Evolutionary conservation across 352 stramenopile species (phyloP), one percentile per base, ranked within the genome.

Genomic region (Pythium plurisporium): DNA sequence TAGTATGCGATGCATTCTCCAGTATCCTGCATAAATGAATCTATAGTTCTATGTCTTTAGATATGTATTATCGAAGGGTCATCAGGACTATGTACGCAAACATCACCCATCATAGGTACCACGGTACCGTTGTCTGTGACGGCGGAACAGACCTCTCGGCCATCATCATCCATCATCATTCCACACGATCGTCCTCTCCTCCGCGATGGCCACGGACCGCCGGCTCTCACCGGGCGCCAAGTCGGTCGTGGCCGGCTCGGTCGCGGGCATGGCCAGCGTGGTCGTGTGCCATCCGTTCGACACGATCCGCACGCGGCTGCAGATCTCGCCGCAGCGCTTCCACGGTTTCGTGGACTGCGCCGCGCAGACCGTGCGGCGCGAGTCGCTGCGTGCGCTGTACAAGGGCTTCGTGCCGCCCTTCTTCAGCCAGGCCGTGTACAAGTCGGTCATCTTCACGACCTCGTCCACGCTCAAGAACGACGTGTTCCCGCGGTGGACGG

Each of bases 401-500:
- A 92, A 91, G 51, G 85, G 85, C 31, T 91, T 95, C 38, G 68
- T 91, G 44, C 79, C 81, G n/a, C 85, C 85, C 4, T 92, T 95
- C 64, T 89, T 89, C 62, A 90, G 81, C 45, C 85, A 95, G 59
- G 85, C 79, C 1, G 70, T 95, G 44, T 95, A 95, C 79, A 95
- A 95, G 63, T 83, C 85, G 31, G 81, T 95, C 47, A 95, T 95
- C 62, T 95, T 95, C 62, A 91, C 81, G 25, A 86, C 73, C 2
- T 89, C 80, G 5, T 72, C 77, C 26, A 71, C 58, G 47, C 54
- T 87, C n/a, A 77, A 77, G 49, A 73, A 67, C 26, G 77, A 90
- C 31, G 57, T 86, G 12, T 59, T 89, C 15, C 69, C 76, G 6
- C 45, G 64, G 26, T 48, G 67, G 40, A 27, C 54, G 37, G 30